phyloP scores from a whole-genome alignment of 2,329 filamentous ascomycete species.

The Ophiognomonia clavigignenti-juglandacearum region DNA sequence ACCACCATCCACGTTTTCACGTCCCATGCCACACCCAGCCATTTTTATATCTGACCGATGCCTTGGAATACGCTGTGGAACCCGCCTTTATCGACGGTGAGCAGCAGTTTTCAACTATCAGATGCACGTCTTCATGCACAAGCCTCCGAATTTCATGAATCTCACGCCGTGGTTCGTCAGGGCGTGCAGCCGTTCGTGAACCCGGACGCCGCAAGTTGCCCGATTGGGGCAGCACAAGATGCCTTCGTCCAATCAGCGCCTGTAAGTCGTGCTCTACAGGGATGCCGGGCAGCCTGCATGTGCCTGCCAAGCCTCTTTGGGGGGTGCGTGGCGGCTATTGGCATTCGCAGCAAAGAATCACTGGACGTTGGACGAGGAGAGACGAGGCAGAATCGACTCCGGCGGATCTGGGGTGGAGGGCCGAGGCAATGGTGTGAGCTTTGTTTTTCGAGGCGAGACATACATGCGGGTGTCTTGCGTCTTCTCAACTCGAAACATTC shows the following conservation, averaged over 20 bases:
- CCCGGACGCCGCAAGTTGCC: background rate
- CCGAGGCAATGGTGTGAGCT: no score
- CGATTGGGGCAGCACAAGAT: constrained; percentile 14
- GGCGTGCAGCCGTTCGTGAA: constrained; percentile 5
- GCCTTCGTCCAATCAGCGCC: constrained; percentile 10
- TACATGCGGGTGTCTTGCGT: background rate
- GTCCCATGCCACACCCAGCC: no score
- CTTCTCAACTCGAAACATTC: background rate
- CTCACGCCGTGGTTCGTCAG: constrained; percentile 14
- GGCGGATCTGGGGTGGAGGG: no score
- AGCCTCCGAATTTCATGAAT: constrained; percentile 5
- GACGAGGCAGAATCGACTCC: background rate
- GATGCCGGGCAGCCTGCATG: background rate
- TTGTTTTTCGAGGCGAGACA: background rate
- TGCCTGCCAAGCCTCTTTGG: constrained; percentile 14
- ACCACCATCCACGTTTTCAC: no score
- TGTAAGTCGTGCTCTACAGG: constrained; percentile 4
- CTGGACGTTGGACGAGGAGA: background rate
- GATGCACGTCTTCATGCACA: background rate
- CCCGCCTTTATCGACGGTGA: background rate
- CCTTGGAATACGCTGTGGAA: no score
- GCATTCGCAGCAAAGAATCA: background rate
- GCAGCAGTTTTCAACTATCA: no score
- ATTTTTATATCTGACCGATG: no score
- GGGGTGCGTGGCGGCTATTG: constrained; percentile 8